Percentiles rank a stretch among this genome's conserved stretches.
Conservation (phyloP, 371 early-diverging fungal species). For the Nosema muscidifuracis region DNA sequence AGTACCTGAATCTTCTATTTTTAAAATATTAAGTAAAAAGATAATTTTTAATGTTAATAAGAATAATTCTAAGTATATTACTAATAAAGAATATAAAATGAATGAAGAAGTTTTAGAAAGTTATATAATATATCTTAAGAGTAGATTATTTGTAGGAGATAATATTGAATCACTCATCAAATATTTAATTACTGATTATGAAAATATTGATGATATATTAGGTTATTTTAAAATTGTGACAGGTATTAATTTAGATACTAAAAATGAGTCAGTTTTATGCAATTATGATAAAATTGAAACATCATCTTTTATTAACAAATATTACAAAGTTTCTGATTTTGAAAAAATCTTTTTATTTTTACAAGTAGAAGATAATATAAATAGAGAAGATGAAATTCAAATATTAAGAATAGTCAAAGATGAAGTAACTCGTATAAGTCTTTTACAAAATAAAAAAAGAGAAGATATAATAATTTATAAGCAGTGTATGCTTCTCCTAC, state of each 20-base stretch:
- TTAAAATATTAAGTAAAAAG: slow-evolving; percentile 17
- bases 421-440: slow-evolving; percentile 20
- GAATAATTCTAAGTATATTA: slow-evolving; percentile 7
- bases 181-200: slow-evolving; percentile 37
- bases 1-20: slow-evolving; percentile 9
- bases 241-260: slow-evolving; percentile 6
- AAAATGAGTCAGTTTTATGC: neutral
- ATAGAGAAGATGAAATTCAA: slow-evolving; percentile 6
- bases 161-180: slow-evolving; percentile 33
- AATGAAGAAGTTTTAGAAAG: slow-evolving; percentile 2
- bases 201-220: slow-evolving; percentile 43
- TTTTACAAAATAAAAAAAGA: neutral
- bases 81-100: slow-evolving; percentile 26
- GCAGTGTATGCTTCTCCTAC: slow-evolving; percentile 38
- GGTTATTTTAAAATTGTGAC: slow-evolving; percentile 40
- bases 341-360: slow-evolving; percentile 55
- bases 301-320: slow-evolving; percentile 37
- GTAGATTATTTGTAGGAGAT: slow-evolving; percentile 39
- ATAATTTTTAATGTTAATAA: slow-evolving; percentile 9
- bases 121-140: slow-evolving; percentile 44
- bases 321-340: slow-evolving; percentile 22
- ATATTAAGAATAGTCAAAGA: slow-evolving; percentile 48
- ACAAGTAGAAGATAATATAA: slow-evolving; percentile 23
- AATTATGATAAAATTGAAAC: slow-evolving; percentile 39
- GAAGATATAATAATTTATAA: slow-evolving; percentile 40